Evolutionary conservation across 1,139 yeast species (phyloP).

Genomic region (Suhomyces terraborum): DNA sequence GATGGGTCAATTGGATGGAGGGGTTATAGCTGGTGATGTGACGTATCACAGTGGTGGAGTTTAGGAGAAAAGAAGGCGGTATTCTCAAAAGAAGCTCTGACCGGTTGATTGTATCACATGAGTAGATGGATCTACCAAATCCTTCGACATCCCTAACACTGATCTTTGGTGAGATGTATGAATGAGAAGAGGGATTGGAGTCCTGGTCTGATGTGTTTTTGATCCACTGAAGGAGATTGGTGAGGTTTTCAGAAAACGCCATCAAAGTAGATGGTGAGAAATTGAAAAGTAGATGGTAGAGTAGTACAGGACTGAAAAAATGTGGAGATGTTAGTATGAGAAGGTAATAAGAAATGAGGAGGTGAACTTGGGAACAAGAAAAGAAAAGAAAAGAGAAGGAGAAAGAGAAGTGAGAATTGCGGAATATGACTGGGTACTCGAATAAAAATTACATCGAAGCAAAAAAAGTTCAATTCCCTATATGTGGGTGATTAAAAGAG

Average conservation of each 20-base stretch:
- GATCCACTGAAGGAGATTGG: constrained; percentile 26
- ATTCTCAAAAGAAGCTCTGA: constrained; percentile 54
- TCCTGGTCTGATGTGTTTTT: constrained; percentile 27
- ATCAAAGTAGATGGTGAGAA: constrained; percentile 1
- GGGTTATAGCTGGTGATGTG: constrained; percentile 34
- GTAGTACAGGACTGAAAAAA: not conserved
- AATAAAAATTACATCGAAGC: no score
- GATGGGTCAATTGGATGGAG: constrained; percentile 21
- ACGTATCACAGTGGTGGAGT: constrained; percentile 55
- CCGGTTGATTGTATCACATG: constrained; percentile 32
- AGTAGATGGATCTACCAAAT: constrained; percentile 69
- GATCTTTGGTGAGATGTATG: constrained; percentile 35
- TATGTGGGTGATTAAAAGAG: no score
- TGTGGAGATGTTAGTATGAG: not conserved
- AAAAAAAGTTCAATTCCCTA: no score
- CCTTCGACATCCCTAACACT: constrained; percentile 28
- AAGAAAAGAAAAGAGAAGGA: no score
- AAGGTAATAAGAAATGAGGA: no score
- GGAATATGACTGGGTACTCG: no score
- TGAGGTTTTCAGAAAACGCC: constrained; percentile 5
- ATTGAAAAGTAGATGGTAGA: not conserved
- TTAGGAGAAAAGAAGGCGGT: constrained; percentile 61
- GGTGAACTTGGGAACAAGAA: no score
- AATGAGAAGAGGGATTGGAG: constrained; percentile 23
- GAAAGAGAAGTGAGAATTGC: no score